phyloP scores from a whole-genome alignment of 257 asterid genomes.

The Misopates orontium region DNA sequence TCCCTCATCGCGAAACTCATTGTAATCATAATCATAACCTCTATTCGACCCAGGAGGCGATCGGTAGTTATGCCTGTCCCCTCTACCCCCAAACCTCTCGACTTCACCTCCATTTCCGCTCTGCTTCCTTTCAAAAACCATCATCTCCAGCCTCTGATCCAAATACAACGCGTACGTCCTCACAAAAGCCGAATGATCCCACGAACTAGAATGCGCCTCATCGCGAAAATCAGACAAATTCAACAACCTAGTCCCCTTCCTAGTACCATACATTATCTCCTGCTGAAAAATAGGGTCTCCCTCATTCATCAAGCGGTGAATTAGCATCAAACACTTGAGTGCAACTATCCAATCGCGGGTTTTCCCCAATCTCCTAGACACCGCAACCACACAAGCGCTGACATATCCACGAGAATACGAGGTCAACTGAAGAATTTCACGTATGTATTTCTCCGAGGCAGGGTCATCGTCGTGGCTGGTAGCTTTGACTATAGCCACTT shows the following conservation, averaged over 20 bases:
- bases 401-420: constrained; percentile 66
- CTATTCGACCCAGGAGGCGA: constrained; percentile 58
- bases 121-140: constrained; percentile 55
- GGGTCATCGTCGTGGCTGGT: constrained; percentile 86
- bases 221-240: constrained; percentile 75
- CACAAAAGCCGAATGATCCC: constrained; percentile 82
- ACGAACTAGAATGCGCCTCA: constrained; percentile 74
- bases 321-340: constrained; percentile 64
- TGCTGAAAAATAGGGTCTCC: constrained; percentile 66
- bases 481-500: constrained; percentile 77
- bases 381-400: constrained; percentile 54
- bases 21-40: constrained; percentile 51
- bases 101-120: constrained; percentile 40
- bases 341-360: constrained; percentile 89
- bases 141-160: constrained; percentile 74
- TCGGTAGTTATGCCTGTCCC: constrained; percentile 40
- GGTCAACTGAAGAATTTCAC: constrained; percentile 65
- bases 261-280: constrained; percentile 67
- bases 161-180: constrained; percentile 61
- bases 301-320: constrained; percentile 65
- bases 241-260: constrained; percentile 67
- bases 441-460: constrained; percentile 65
- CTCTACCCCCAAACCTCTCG: constrained; percentile 42
- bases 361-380: constrained; percentile 64
- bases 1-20: constrained; percentile 51